Evolutionary conservation across 257 asterid species (phyloP).

Genomic region (Haberlea rhodopensis): DNA sequence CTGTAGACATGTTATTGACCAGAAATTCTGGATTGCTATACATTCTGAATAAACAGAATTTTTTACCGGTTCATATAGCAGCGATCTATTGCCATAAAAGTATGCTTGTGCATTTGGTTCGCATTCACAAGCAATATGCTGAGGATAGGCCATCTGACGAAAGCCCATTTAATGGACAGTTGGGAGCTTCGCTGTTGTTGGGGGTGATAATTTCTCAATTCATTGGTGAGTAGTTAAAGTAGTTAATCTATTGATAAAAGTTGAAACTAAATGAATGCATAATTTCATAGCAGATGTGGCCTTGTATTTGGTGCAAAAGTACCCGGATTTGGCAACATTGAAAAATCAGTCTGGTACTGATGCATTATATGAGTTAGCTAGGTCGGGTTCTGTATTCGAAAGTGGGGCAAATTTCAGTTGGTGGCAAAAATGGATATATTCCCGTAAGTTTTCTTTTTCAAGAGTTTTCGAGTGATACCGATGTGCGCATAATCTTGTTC

Average conservation of each 20-base stretch:
- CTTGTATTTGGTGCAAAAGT: slow-evolving; percentile 18
- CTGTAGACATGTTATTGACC: neutral
- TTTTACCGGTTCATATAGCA: neutral
- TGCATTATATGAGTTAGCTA: neutral
- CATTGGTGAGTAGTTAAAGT: slow-evolving; percentile 12
- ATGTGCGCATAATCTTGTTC: no score
- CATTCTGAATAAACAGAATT: neutral
- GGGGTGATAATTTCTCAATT: neutral
- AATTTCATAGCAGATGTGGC: slow-evolving; percentile 20
- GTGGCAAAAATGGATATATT: neutral
- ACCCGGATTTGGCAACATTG: slow-evolving; percentile 1
- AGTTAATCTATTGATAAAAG: no score
- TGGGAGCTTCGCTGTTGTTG: slow-evolving; percentile 3
- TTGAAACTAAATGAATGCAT: no score
- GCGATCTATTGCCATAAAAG: neutral
- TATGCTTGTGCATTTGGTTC: neutral
- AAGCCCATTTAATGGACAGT: neutral
- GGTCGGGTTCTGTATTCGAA: neutral
- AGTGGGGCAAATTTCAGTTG: neutral
- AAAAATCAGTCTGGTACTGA: neutral
- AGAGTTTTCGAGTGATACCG: no score
- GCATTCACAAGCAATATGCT: neutral
- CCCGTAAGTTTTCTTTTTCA: neutral
- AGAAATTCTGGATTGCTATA: slow-evolving; percentile 1
- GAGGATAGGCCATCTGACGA: neutral